Evolutionary conservation across 2,329 filamentous ascomycete genomes (phyloP).

Genomic region (Cytospora piceicola): DNA sequence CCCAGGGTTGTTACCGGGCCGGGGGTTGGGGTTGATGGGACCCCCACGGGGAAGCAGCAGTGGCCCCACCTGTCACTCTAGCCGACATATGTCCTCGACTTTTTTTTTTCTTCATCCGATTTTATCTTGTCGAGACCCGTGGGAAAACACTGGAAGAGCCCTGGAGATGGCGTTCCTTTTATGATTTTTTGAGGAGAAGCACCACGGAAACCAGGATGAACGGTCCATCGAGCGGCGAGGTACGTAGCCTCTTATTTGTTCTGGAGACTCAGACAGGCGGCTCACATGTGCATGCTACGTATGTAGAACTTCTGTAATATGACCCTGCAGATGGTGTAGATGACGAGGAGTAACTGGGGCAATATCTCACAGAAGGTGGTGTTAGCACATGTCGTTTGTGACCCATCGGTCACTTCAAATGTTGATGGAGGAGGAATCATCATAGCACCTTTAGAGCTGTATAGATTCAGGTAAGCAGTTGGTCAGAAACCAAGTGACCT

Average conservation of each 20-base stretch:
- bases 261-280: neutral
- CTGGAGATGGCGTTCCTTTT: slow-evolving; percentile 38
- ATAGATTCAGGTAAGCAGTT: neutral
- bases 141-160: slow-evolving; percentile 35
- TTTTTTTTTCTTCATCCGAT: slow-evolving; percentile 38
- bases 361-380: neutral
- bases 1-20: neutral
- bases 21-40: neutral
- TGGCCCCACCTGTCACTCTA: neutral
- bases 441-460: neutral
- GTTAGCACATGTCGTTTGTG: neutral
- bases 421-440: neutral
- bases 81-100: slow-evolving; percentile 33
- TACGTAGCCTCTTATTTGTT: neutral
- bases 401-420: neutral
- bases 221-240: slow-evolving; percentile 22
- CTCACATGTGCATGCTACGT: slow-evolving; percentile 1
- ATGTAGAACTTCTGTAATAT: slow-evolving; percentile 13
- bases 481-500: neutral
- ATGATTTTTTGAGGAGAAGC: slow-evolving; percentile 33
- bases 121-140: slow-evolving; percentile 35
- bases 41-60: neutral
- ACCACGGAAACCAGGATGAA: neutral
- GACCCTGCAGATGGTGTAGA: slow-evolving; percentile 11
- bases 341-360: neutral